A percentile compares a stretch with the other conserved stretches of the same genome.
Conservation (phyloP, 73 alveolate species). For the Tetrahymena borealis region DNA sequence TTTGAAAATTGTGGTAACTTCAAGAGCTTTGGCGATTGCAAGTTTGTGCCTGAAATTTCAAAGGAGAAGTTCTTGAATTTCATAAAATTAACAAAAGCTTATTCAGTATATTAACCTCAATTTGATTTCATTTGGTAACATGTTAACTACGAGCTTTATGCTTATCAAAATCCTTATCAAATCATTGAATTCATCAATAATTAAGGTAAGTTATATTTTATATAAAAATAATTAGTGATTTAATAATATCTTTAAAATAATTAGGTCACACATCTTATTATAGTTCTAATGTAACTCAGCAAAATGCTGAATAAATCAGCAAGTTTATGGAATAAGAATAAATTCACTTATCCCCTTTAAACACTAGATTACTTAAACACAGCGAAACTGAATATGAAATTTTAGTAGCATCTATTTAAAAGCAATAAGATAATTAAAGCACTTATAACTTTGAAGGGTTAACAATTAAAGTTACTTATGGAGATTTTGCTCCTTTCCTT, state of each 20-base stretch:
- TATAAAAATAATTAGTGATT: neutral
- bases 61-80: slow-evolving; percentile 57
- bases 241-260: neutral
- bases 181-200: slow-evolving; percentile 29
- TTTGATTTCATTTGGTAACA: slow-evolving; percentile 40
- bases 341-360: slow-evolving; percentile 22
- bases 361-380: slow-evolving; percentile 43
- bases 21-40: slow-evolving; percentile 60
- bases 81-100: slow-evolving; percentile 37
- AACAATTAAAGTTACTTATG: slow-evolving; percentile 55
- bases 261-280: slow-evolving; percentile 66
- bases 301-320: slow-evolving; percentile 43
- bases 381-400: slow-evolving; percentile 38
- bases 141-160: slow-evolving; percentile 41
- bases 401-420: slow-evolving; percentile 43
- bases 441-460: slow-evolving; percentile 31
- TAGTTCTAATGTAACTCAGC: slow-evolving; percentile 40
- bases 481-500: slow-evolving; percentile 75
- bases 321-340: slow-evolving; percentile 43
- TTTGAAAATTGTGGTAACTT: slow-evolving; percentile 83
- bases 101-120: slow-evolving; percentile 19
- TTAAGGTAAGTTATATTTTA: neutral
- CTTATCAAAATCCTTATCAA: slow-evolving; percentile 35
- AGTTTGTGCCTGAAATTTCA: slow-evolving; percentile 77
- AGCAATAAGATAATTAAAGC: slow-evolving; percentile 1